These are phyloP conservation scores for Coemansia sp. DNA, from an alignment of 192 early-diverging fungal genomes.

Conservation along the genomic window DNA sequence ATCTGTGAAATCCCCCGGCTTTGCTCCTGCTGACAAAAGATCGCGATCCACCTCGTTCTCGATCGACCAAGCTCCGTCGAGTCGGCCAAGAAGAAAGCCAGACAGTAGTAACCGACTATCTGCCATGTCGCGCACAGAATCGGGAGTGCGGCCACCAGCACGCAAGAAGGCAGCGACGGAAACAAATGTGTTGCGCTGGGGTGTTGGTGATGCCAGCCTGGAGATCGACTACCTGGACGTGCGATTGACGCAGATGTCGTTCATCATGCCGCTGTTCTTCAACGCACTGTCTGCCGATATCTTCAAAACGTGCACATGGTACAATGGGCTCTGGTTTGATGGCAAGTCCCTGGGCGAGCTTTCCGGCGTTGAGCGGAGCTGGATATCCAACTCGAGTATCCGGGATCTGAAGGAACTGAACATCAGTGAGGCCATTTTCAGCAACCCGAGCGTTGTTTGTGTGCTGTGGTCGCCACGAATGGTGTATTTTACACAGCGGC, in stretches of 20 bases:
- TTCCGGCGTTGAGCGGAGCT: slow-evolving; percentile 28
- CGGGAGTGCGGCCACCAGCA: neutral
- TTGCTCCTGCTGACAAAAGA: neutral
- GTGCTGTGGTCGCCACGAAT: slow-evolving; percentile 55
- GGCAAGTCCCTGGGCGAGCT: slow-evolving; percentile 20
- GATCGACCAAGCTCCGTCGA: neutral
- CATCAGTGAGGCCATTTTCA: slow-evolving; percentile 43
- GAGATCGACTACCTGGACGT: slow-evolving; percentile 57
- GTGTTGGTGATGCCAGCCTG: slow-evolving; percentile 52
- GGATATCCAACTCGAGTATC: slow-evolving; percentile 39
- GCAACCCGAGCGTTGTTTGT: slow-evolving; percentile 38
- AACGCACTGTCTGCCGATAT: slow-evolving; percentile 13
- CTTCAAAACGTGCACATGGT: slow-evolving; percentile 1
- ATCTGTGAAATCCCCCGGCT: neutral
- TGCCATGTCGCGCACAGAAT: neutral
- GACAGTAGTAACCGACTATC: neutral
- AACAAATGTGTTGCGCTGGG: slow-evolving; percentile 50
- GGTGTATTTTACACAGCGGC: slow-evolving; percentile 56
- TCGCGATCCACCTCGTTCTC: neutral
- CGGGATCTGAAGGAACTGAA: slow-evolving; percentile 50
- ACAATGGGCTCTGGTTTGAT: slow-evolving; percentile 36
- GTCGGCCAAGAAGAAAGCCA: slow-evolving; percentile 5
- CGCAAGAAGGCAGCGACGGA: slow-evolving; percentile 6
- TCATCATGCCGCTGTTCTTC: slow-evolving; percentile 46
- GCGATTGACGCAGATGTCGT: slow-evolving; percentile 48